phyloP scores from a whole-genome alignment of 1,284 basidiomycete species.

The Fomes fomentarius region DNA sequence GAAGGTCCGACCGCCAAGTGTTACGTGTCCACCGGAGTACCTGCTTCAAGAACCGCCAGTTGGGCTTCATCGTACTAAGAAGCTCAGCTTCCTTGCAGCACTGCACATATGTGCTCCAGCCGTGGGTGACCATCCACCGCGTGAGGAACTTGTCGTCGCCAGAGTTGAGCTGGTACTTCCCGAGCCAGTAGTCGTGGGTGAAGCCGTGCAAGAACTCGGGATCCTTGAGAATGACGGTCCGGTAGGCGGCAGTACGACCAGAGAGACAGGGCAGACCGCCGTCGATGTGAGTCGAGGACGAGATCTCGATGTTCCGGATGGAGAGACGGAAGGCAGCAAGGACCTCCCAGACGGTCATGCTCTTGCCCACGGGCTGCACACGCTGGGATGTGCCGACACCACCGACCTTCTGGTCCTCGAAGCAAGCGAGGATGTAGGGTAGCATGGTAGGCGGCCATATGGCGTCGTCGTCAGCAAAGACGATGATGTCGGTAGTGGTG shows the following conservation, averaged over 20 bases:
- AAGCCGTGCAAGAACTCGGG: constrained; percentile 91
- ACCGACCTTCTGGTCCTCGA: constrained; percentile 91
- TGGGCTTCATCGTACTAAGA: constrained; percentile 92
- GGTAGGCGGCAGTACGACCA: constrained; percentile 89
- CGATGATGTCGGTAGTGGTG: constrained; percentile 89
- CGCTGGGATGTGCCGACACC: constrained; percentile 91
- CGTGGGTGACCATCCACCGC: constrained; percentile 94
- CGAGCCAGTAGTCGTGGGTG: constrained; percentile 92
- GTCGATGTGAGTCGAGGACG: constrained; percentile 88
- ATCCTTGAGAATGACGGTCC: constrained; percentile 92
- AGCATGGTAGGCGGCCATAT: constrained; percentile 92
- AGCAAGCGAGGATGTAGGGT: constrained; percentile 85
- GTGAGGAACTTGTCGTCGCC: constrained; percentile 95
- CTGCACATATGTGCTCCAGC: constrained; percentile 93
- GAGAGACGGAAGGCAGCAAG: constrained; percentile 90
- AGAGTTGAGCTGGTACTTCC: constrained; percentile 91
- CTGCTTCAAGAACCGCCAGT: constrained; percentile 94
- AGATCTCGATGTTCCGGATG: constrained; percentile 92
- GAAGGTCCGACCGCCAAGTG: constrained; percentile 89
- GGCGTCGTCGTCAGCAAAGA: constrained; percentile 95
- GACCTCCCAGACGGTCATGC: constrained; percentile 92
- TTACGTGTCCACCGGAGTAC: constrained; percentile 92
- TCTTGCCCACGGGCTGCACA: constrained; percentile 76
- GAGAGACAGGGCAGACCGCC: constrained; percentile 91
- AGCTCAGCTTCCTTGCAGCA: constrained; percentile 90